Base-by-base conservation (phyloP, 306 rosid genomes). In the Ormosia emarginata region DNA sequence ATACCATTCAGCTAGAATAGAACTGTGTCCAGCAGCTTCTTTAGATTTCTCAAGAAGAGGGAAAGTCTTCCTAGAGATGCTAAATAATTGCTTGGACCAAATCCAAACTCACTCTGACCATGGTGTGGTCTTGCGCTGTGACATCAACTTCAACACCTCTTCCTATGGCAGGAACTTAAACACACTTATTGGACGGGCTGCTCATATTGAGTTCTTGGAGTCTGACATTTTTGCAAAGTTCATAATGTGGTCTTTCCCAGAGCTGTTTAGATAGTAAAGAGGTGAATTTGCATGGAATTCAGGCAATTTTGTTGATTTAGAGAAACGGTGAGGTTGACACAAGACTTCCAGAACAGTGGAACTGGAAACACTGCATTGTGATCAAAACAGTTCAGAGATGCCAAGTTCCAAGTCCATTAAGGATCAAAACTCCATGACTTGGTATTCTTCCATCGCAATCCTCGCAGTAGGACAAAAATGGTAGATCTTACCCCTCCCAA, bases 221-320 rank as follows among this genome's bases (percentile, higher is more conserved):
- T 90, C 99, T 5, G 99, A 95, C 81, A 55, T 83, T 71, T 95
- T 92, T 65, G 94, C 92, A 2, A 92, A 91, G 88, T 92, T 95
- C 90, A 81, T 95, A 79, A 86, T 95, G 92, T 95, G 99, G 99
- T 95, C 99, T 84, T 95, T 92, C 84, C 97, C 96, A 0, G 99
- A 95, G 71, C 86, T 93, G 67, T 95, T 93, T 85, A 88, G 86
- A 77, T 92, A 82, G 83, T 56, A 67, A 72, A 61, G 40, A 59
- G 68, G 33, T 12, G 32, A 69, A 34, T 41, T 8, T 13, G 15
- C 78, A 37, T 36, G 71, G 29, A 49, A 53, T 66, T 78, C 32
- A 11, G 72, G 58, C 5, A 32, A 43, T 61, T 30, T 17, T 41
- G 70, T 44, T 62, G 53, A 46, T 57, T 34, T 62, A 49, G 53